These are phyloP conservation scores for Backusella circina DNA, from an alignment of 192 early-diverging fungal genomes.

Conservation along the genomic window DNA sequence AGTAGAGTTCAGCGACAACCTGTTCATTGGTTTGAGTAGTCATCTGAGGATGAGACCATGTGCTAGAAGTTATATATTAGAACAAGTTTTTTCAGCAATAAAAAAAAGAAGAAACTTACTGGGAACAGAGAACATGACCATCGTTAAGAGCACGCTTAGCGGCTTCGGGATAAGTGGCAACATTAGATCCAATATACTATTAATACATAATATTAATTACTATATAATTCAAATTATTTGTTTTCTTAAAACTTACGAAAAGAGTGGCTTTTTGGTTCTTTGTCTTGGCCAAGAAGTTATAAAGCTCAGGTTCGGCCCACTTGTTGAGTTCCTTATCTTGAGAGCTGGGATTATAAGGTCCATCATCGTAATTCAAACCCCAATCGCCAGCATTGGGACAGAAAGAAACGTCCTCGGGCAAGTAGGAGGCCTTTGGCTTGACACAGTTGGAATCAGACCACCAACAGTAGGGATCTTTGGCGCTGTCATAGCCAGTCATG, in stretches of 20 bases:
- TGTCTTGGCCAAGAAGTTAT: slow-evolving; percentile 21
- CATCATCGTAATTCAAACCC: slow-evolving; percentile 47
- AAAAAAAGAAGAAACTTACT: background rate
- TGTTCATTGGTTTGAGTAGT: slow-evolving; percentile 38
- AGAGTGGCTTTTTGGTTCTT: slow-evolving; percentile 20
- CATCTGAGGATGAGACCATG: slow-evolving; percentile 53
- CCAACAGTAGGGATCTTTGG: slow-evolving; percentile 21
- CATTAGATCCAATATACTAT: slow-evolving; percentile 45
- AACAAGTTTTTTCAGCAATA: background rate
- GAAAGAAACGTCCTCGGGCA: slow-evolving; percentile 8
- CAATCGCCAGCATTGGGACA: slow-evolving; percentile 33
- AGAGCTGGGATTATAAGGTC: slow-evolving; percentile 20
- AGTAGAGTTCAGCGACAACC: slow-evolving; percentile 52
- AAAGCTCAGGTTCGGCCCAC: slow-evolving; percentile 17
- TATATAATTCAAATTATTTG: slow-evolving; percentile 13
- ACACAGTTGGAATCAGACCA: slow-evolving; percentile 22
- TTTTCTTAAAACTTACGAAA: slow-evolving; percentile 5
- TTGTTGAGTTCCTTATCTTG: background rate
- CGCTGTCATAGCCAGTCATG: background rate
- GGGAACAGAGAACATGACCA: slow-evolving; percentile 56
- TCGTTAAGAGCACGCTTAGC: slow-evolving; percentile 31
- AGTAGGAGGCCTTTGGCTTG: background rate
- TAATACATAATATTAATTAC: background rate
- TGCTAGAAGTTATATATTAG: background rate
- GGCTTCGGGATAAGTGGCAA: slow-evolving; percentile 31